Evolutionary conservation across 2,329 filamentous ascomycete species (phyloP).

Genomic region (Lasiodiplodia citricola): DNA sequence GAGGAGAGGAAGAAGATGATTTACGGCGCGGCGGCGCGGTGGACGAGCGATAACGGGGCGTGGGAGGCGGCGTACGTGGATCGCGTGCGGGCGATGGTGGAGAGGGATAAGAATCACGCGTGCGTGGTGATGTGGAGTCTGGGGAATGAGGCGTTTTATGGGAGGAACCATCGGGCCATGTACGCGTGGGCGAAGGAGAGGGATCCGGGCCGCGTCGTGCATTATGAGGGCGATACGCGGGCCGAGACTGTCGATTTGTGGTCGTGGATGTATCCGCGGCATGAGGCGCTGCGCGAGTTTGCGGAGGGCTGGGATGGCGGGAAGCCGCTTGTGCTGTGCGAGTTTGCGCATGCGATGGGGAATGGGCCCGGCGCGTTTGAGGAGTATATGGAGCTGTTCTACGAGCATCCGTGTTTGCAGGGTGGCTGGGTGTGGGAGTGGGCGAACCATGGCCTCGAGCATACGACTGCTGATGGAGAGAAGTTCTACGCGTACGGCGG

Average conservation of each 20-base stretch:
- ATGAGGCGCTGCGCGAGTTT: background rate
- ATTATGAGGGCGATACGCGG: background rate
- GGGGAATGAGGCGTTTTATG: slow-evolving; percentile 76
- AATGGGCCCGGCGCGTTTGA: slow-evolving; percentile 73
- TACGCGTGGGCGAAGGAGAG: slow-evolving; percentile 52
- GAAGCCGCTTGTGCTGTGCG: slow-evolving; percentile 64
- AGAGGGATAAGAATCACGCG: slow-evolving; percentile 73
- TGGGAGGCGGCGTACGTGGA: slow-evolving; percentile 72
- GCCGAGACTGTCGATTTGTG: background rate
- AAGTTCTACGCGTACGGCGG: slow-evolving; percentile 51
- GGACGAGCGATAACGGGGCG: background rate
- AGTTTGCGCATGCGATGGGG: slow-evolving; percentile 70
- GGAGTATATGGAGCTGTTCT: slow-evolving; percentile 71
- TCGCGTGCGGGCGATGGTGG: slow-evolving; percentile 66
- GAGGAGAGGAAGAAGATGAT: background rate
- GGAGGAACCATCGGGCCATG: slow-evolving; percentile 71
- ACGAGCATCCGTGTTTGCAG: slow-evolving; percentile 64
- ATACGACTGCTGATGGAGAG: slow-evolving; percentile 45
- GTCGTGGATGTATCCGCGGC: background rate
- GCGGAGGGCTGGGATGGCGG: slow-evolving; percentile 51
- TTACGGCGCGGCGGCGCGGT: background rate
- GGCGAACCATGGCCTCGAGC: slow-evolving; percentile 52
- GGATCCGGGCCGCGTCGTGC: background rate
- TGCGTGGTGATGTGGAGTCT: slow-evolving; percentile 76
- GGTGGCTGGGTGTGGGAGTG: slow-evolving; percentile 62